Percentiles rank a stretch among this genome's conserved stretches.
These are phyloP conservation scores for Nicotiana rustica DNA, from an alignment of 305 asterid genomes.

Conservation along the genomic window DNA sequence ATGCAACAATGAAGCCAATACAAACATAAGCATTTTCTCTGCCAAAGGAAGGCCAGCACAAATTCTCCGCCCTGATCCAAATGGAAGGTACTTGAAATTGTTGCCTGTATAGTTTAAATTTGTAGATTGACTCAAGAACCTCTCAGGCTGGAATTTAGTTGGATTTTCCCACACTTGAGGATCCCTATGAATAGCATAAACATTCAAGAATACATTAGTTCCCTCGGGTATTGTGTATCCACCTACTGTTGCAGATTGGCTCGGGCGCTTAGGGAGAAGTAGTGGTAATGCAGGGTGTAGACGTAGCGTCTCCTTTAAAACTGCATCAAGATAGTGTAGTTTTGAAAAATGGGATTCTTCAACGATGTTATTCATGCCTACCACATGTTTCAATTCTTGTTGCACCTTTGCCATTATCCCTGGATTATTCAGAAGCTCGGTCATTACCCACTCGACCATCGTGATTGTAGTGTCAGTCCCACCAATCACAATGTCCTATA, in stretches of 20 bases:
- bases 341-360: conserved; percentile 51
- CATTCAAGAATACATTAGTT: conserved; percentile 40
- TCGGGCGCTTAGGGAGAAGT: conserved; percentile 43
- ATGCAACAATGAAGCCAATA: conserved; percentile 48
- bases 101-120: conserved; percentile 45
- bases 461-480: too few species aligned
- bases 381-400: too few species aligned
- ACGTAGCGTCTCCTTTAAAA: conserved; percentile 47
- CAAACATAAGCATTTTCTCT: conserved; percentile 43
- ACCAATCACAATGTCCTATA: too few species aligned
- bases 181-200: conserved; percentile 44
- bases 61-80: conserved; percentile 55
- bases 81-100: conserved; percentile 44
- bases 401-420: too few species aligned
- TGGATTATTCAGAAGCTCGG: too few species aligned
- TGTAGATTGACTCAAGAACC: conserved; percentile 40
- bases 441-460: too few species aligned
- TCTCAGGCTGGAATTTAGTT: conserved; percentile 47
- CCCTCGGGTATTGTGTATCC: conserved; percentile 52
- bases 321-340: conserved; percentile 48
- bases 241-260: conserved; percentile 37
- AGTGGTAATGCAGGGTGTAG: conserved; percentile 50
- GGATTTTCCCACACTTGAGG: conserved; percentile 50
- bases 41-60: conserved; percentile 49
- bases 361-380: conserved; percentile 33